These are phyloP conservation scores for Schizothecium vesticola DNA, from an alignment of 495 filamentous ascomycete genomes.

Conservation along the genomic window DNA sequence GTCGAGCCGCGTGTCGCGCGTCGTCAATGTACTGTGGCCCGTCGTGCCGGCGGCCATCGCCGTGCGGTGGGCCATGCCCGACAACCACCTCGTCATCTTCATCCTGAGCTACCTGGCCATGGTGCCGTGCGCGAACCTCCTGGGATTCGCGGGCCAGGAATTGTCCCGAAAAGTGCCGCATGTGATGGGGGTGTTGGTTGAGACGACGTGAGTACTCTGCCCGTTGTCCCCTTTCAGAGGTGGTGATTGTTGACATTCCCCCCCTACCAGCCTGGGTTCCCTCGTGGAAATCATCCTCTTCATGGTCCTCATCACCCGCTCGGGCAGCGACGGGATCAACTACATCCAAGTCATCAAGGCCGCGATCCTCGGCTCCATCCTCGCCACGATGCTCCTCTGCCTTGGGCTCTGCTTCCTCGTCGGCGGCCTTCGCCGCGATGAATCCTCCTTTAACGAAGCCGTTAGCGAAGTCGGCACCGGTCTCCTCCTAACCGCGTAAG, in stretches of 20 bases:
- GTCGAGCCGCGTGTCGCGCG: conserved; percentile 33
- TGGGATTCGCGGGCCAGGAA: conserved; percentile 81
- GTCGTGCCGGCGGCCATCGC: conserved; percentile 50
- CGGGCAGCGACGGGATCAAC: conserved; percentile 16
- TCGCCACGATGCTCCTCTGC: conserved; percentile 39
- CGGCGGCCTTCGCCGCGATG: conserved; percentile 60
- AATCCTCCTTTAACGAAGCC: conserved; percentile 66
- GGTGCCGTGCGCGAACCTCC: conserved; percentile 80
- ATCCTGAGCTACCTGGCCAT: conserved; percentile 54
- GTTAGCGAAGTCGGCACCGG: conserved; percentile 79
- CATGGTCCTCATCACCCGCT: conserved; percentile 56
- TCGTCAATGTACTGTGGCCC: conserved; percentile 49
- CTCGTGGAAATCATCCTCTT: conserved; percentile 81
- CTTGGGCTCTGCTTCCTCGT: conserved; percentile 57
- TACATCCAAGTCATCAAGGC: conserved; percentile 65
- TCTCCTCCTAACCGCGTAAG: conserved; percentile 70
- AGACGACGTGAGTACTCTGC: conserved; percentile 50
- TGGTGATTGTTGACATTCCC: neutral
- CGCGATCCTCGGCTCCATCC: conserved; percentile 31
- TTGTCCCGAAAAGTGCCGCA: conserved; percentile 73
- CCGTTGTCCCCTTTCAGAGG: neutral
- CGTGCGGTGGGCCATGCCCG: conserved; percentile 32
- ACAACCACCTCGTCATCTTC: conserved; percentile 47
- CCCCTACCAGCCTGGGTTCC: conserved; percentile 49
- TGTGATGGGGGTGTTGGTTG: conserved; percentile 69